Conservation (phyloP, 805 yeast genomes). For the Pichia deserticola region DNA sequence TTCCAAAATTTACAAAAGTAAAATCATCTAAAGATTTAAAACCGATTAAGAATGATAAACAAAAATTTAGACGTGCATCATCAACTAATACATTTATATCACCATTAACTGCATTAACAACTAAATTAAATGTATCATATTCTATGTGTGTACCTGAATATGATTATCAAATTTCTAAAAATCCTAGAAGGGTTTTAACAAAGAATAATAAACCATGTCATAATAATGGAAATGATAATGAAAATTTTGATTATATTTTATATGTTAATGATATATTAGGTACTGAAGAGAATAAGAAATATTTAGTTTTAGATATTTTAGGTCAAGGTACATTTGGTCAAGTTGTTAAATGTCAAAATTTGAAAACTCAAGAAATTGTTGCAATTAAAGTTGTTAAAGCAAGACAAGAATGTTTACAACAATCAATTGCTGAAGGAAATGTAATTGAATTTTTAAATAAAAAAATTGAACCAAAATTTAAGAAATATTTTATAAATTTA, state of each 20-base stretch:
- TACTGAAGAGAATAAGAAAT: constrained; percentile 73
- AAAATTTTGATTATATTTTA: constrained; percentile 81
- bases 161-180: constrained; percentile 73
- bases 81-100: constrained; percentile 53
- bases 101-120: constrained; percentile 75
- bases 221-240: constrained; percentile 83
- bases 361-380: constrained; percentile 70
- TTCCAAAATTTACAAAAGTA: constrained; percentile 42
- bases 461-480: constrained; percentile 59
- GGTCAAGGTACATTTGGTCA: constrained; percentile 99
- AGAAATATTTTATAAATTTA: constrained; percentile 68
- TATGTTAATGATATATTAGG: constrained; percentile 94
- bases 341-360: constrained; percentile 86
- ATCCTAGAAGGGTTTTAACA: constrained; percentile 87
- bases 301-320: constrained; percentile 79
- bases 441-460: constrained; percentile 75
- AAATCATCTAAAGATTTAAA: constrained; percentile 41
- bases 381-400: constrained; percentile 95
- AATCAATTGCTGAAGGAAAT: constrained; percentile 83
- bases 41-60: constrained; percentile 56
- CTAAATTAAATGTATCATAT: constrained; percentile 71
- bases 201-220: constrained; percentile 80
- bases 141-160: constrained; percentile 79
- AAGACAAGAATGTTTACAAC: constrained; percentile 84
- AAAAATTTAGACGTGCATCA: constrained; percentile 66